Base-by-base conservation (phyloP, 1,284 basidiomycete species). In the Cryptococcus sp. region DNA sequence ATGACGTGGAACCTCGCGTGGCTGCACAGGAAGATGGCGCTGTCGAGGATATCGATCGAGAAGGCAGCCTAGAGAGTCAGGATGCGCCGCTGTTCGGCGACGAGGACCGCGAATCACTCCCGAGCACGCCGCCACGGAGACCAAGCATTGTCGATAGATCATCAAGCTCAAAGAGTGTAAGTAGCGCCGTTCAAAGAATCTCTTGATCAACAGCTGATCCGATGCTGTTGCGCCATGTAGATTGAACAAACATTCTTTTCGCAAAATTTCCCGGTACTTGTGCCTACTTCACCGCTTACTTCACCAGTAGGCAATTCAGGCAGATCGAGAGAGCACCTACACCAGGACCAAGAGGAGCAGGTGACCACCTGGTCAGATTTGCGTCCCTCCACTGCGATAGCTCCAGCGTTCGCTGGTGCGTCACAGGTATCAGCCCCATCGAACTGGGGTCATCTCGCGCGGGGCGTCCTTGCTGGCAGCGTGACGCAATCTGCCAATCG, bases 111-210 rank as follows among this genome's bases (percentile, higher is more conserved):
- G 31, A 35, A 35, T 35, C 31, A 10, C 7, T 35, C 10, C 31
- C 13, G 2, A 35, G 13, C 7, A 23, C 47, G 47, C 22, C 20
- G 51, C 38, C 31, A 40, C n/a, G 20, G 20, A n/a, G 39, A 20
- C 35, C 27, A 15, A 53, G 31, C 13, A n/a, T 42, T 19, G 51
- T 19, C 15, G 19, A n/a, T 11, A 53, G 31, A 19, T 35, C 51
- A n/a, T 57, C 55, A 35, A 52, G 52, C 42, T 22, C 19, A 6
- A 57, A 61, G 40, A 57, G 54, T 38, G 59, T 61, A 38, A 59
- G 57, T 55, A 8, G 17, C 17, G 47, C 15, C 47, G 13, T 25
- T 48, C 3, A n/a, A 3, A 16, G 13, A 35, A 2, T 2, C 31
- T 35, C 31, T 25, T 25, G 20, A 48, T 23, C 22, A 16, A n/a